Base-by-base conservation (phyloP, 306 rosid genomes). In the Citrullus mucosospermus region DNA sequence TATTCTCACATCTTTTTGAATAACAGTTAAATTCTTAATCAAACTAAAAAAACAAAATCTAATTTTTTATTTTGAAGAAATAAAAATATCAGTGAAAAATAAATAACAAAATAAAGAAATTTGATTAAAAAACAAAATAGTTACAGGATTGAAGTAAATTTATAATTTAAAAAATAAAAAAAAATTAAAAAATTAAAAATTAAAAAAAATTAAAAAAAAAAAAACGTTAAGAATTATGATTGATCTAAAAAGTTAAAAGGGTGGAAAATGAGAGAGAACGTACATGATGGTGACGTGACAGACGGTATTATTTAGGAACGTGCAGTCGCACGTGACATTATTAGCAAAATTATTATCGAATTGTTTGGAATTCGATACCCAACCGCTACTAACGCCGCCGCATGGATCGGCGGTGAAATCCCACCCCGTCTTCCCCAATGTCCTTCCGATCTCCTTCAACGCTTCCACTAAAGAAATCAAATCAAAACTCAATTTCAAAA, bases 261-360 rank as follows among this genome's bases (percentile, higher is more conserved):
- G 8, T 16, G n/a, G 10, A 18, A 55, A 5, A 15, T 41, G 63
- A 80, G 58, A 54, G 15, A 4, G 77, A 62, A 46, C 82, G 2
- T 84, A 92, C 97, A 92, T 88, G 87, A 79, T 78, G 9, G 86
- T 78, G 18, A 92, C 83, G 44, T 92, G 97, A 85, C 95, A 92
- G 61, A 82, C 8, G 9, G 88, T 83, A 30, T 22, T 39, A 25
- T 81, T 76, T 67, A 16, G 71, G 69, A 79, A 84, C 15, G 79
- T 51, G 70, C 96, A 89, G 39, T 84, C 30, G 80, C 97, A 90
- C 9, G 65, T 65, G n/a, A 92, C 85, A 43, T 72, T 66, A 54
- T 84, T 81, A 11, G 53, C 81, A 1, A 6, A 57, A 13, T 83
- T 88, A 2, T 74, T 34, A 3, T 18, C 34, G 38, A 78, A 51